phyloP scores from a whole-genome alignment of 148 eudicot genomes.

The Rhododendron vialii region DNA sequence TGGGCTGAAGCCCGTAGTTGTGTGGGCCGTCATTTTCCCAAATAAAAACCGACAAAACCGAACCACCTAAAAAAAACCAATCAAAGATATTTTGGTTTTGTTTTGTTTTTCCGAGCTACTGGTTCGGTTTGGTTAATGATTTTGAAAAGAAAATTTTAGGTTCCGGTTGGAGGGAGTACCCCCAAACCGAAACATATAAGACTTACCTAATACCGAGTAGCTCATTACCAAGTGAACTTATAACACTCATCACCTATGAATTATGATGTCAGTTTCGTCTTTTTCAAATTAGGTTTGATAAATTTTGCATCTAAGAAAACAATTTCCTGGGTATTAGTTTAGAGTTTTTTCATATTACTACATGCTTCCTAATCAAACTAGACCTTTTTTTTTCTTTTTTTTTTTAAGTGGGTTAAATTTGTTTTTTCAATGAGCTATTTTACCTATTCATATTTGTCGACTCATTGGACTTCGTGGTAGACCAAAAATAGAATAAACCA shows the following conservation, averaged over 20 bases:
- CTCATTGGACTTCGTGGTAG: neutral
- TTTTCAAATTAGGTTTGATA: no score
- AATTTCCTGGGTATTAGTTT: neutral
- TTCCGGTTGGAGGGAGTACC: no score
- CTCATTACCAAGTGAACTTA: neutral
- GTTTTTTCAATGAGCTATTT: neutral
- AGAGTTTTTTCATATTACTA: neutral
- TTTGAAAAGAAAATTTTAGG: neutral
- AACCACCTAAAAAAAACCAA: neutral
- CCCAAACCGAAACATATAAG: neutral
- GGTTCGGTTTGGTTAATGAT: neutral
- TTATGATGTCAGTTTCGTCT: no score
- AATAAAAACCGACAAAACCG: neutral
- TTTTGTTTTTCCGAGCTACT: neutral
- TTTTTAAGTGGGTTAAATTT: neutral
- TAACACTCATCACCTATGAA: neutral
- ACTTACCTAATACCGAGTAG: no score
- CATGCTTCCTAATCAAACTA: neutral
- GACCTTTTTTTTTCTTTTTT: neutral
- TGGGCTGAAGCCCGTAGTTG: neutral
- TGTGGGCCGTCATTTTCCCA: neutral
- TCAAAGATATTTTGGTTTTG: no score
- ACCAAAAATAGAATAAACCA: neutral
- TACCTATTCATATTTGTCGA: neutral
- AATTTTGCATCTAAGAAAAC: neutral